Base-by-base conservation (phyloP, 2,329 filamentous ascomycete species). In the Xenoacremonium recifei region DNA sequence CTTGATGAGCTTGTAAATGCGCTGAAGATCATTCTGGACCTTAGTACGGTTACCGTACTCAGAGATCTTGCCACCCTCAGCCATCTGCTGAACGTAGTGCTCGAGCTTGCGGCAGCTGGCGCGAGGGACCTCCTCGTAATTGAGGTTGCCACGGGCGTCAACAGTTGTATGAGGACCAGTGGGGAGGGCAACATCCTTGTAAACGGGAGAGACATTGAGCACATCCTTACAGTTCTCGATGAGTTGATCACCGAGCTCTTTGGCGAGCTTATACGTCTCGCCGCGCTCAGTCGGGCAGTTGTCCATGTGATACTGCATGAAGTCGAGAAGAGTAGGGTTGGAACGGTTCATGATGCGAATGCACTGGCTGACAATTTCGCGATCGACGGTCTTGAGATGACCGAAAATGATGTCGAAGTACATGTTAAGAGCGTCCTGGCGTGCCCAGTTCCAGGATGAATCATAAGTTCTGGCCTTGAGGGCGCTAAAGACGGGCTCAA, bases 231-330 rank as follows among this genome's bases (percentile, higher is more conserved):
- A 97, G 73, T 99, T 99, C 66, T 96, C 89, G 55, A 99, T 95
- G 40, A 99, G 84, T 71, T 95, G 88, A 61, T 88, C 78, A 25
- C 89, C 92, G 18, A 99, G 85, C 68, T 93, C 84, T 73, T 99
- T 96, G 32, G 93, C 93, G n/a, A 99, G 83, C 70, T 93, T 81
- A 70, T 99, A 99, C 2, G 93, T 99, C 72, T 99, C 93, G 45
- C 93, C 93, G 37, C 92, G 86, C 62, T 99, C 91, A 0, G 91
- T 91, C 1, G 93, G 93, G 72, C 92, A 97, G 73, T 97, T 93
- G 61, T 99, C 93, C 61, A 99, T 99, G 72, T 99, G 93, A 60
- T 99, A 97, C 65, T 99, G 93, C 93, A 99, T 99, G 70, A 96
- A 99, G 57, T 99, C 92, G 44, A 99, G 80, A 2, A 99, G 82